Evolutionary conservation across 2,329 filamentous ascomycete genomes (phyloP).

Genomic region (Fusarium brachygibbosum): DNA sequence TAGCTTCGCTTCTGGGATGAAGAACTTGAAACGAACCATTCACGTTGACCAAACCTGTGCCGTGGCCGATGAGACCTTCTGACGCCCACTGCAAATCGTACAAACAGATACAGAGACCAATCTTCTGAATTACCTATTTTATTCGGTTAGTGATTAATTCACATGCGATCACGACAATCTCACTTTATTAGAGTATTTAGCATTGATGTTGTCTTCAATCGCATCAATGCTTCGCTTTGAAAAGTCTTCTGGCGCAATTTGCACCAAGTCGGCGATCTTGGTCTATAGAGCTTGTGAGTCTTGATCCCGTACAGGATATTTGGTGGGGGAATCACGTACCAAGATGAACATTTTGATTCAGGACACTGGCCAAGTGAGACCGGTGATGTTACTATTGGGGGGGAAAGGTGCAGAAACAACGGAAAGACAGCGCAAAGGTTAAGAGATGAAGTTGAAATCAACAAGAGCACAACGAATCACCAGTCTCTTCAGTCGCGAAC

Average conservation of each 20-base stretch:
- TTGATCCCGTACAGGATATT: constrained; percentile 13
- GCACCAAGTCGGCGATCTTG: constrained; percentile 93
- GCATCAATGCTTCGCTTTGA: constrained; percentile 84
- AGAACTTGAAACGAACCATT: constrained; percentile 73
- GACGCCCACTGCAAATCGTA: constrained; percentile 92
- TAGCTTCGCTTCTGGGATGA: background rate
- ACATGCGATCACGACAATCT: background rate
- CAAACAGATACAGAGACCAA: constrained; percentile 92
- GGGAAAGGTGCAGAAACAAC: background rate
- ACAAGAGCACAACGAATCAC: background rate
- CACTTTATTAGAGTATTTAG: constrained; percentile 95
- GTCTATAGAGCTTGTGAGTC: constrained; percentile 68
- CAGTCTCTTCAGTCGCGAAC: constrained; percentile 12
- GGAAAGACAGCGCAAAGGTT: background rate
- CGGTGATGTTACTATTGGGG: background rate
- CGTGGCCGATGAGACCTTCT: constrained; percentile 93
- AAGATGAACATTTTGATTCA: constrained; percentile 64
- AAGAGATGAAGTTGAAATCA: constrained; percentile 9
- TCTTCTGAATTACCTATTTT: constrained; percentile 84
- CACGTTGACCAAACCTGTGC: constrained; percentile 91
- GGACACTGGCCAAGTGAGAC: too few species aligned
- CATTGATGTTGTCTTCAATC: constrained; percentile 96
- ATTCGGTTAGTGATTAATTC: constrained; percentile 2
- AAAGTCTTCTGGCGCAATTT: constrained; percentile 91
- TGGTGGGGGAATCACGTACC: constrained; percentile 51